Evolutionary conservation across 768 basidiomycete species (phyloP), one percentile per base, ranked within the genome.

Genomic region (Lactifluus pinguis): DNA sequence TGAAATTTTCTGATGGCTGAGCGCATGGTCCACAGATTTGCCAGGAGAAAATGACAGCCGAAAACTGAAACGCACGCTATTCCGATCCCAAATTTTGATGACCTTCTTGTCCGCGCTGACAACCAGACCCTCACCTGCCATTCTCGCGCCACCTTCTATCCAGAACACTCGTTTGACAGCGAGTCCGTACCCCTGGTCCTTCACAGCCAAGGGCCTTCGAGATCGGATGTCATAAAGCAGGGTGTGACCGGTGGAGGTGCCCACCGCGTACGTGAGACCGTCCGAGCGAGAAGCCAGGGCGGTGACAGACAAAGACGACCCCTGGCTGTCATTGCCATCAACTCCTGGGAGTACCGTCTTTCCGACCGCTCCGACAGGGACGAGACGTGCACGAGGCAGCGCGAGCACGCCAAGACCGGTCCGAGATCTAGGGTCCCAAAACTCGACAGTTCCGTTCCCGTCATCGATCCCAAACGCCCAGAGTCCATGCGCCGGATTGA

Each of bases 101-200:
- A 99, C 95, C 72, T 98, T 98, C 72, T 86, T 90, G 73, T 99
- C 97, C 0, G 93, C 92, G 71, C 89, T 95, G 56, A 95, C 76
- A 17, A 99, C 82, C 77, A 94, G 82, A 0, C 91, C 89, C 49
- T 90, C 88, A 52, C 92, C 92, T 2, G 87, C 89, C 84, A 89
- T 91, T 66, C 80, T 78, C 55, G 79, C 83, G 11, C 89, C 90
- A 39, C 91, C 91, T 68, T 95, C 90, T 19, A 98, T 83, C 97
- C 97, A 99, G 15, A 79, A 71, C 3, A 98, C 82, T 53, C 79
- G 86, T 71, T 88, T 89, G 36, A 99, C 78, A 0, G 95, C 88
- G 49, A 98, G 74, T 1, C 95, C 95, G 67, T 98, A 98, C 0
- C 97, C 97, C 73, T 98, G 97, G 69, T 99, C 97, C 69, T 99